Evolutionary conservation across 2,329 filamentous ascomycete genomes (phyloP), one percentile per base, ranked within the genome.

Genomic region (Penicillium fuscoglaucum): DNA sequence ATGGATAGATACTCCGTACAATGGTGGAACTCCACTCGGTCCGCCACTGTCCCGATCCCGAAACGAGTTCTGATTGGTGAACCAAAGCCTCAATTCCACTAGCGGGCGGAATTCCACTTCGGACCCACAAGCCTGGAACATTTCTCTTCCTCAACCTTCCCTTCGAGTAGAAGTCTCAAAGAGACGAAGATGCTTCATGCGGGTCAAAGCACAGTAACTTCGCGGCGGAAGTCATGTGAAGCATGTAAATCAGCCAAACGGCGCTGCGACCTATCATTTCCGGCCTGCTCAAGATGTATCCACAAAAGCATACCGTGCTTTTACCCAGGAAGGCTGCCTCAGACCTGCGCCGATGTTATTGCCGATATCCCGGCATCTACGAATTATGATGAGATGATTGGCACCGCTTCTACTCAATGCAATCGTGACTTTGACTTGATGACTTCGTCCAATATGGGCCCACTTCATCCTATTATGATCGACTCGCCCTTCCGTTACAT

Each of bases 161-260:
- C 17, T 39, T 39, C 37, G 35, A 37, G 35, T 17, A 37, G 35
- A 39, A 39, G n/a, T 41, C 19, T 13, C 39, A 21, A 19, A 13
- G 39, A 41, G 37, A 8, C 4, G 35, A 39, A 39, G 17, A 39
- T 39, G 37, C 37, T 39, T 39, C n/a, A n/a, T 39, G 37, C 17
- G 15, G 37, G 17, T 13, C 39, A 41, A 24, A 79, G 35, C 81
- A 76, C 45, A 19, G 76, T 43, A 39, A 19, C 78, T 28, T 63
- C 69, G 13, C 68, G 70, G 28, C 81, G 83, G 47, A 86, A 84
- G 70, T 83, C 84, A 4, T 87, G 84, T 65, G 73, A 78, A 4
- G 79, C 80, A 28, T 87, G 84, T 72, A 83, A 80, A 48, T 80
- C 79, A 64, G 79, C 83, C 26, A 87, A 86, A 69, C 78, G 84